Evolutionary conservation across 2,329 filamentous ascomycete species (phyloP), one percentile per base, ranked within the genome.

Genomic region (Didymella lethalis): DNA sequence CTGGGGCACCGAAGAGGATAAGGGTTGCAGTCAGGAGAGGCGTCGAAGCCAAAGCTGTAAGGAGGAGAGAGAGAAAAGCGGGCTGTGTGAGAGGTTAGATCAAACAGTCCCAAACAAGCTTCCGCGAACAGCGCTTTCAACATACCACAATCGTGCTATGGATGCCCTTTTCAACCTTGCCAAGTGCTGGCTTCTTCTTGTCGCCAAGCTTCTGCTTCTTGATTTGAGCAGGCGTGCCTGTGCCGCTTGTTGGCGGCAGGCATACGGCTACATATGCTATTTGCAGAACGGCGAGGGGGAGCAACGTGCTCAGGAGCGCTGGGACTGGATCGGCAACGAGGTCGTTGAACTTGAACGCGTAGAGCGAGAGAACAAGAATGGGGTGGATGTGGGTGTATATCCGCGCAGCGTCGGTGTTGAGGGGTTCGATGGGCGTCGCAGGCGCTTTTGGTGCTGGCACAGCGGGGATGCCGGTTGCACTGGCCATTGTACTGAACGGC

Each of bases 1-100:
- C 82, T 0, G 95, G 95, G 7, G 94, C 95, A 72, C 95, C 95
- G 78, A 97, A 96, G 66, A 98, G 90, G 70, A 98, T 83, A 69
- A 96, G 85, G 36, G 88, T 79, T 43, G 86, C 74, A 74, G 83
- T 78, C 44, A 89, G 80, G 34, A 87, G 71, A 2, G 87, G 87
- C 0, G 85, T 82, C 5, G 83, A 82, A 51, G 86, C 80, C 59
- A 85, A 75, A 18, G 85, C 71, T 14, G 84, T 79, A 7, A 89
- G 79, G 45, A 87, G 75, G 31, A 94, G 84, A 7, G 90, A 89
- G 57, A 93, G 82, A 64, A 95, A 83, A 2, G 86, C 84, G 2
- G 91, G 88, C 84, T 97, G 23, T 51, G 4, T 10, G 25, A 7
- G 11, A 10, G 46, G 54, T 68, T 43, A 68, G 63, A 23, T 8